phyloP scores from a whole-genome alignment of 2,329 filamentous ascomycete species.

The Ilyonectria destructans region DNA sequence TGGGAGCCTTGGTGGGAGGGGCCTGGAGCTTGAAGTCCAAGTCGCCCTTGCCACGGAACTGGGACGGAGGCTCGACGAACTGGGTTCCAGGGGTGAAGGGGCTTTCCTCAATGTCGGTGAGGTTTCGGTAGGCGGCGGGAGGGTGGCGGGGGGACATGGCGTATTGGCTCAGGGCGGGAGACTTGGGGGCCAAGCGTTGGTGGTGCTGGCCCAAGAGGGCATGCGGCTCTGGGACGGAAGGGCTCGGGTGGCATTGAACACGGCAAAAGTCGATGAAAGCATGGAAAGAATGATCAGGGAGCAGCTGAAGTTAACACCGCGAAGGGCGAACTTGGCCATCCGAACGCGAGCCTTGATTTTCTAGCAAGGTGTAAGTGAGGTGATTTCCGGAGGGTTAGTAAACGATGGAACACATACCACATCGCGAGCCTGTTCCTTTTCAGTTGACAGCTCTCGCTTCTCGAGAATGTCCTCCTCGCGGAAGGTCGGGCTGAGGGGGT shows the following conservation, averaged over 20 bases:
- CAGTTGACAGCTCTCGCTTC: conserved; percentile 85
- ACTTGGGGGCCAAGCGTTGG: conserved; percentile 87
- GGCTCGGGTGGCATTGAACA: conserved; percentile 90
- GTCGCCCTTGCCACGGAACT: conserved; percentile 67
- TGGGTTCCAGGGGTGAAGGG: conserved; percentile 71
- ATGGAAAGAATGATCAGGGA: conserved; percentile 95
- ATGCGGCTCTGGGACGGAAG: conserved; percentile 85
- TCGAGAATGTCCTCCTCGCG: conserved; percentile 89
- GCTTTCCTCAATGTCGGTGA: conserved; percentile 63
- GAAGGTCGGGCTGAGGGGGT: conserved; percentile 93
- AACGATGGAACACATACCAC: conserved; percentile 71
- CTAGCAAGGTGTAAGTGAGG: conserved; percentile 64
- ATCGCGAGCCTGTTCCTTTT: conserved; percentile 90
- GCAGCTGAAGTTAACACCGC: conserved; percentile 97
- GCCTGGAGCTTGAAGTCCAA: conserved; percentile 89
- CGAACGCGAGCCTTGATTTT: conserved; percentile 94
- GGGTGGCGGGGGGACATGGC: conserved; percentile 76
- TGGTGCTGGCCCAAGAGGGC: conserved; percentile 86
- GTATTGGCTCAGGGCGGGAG: conserved; percentile 64
- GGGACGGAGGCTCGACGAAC: conserved; percentile 75
- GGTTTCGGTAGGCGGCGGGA: conserved; percentile 69
- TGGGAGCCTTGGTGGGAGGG: conserved; percentile 84
- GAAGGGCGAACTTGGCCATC: conserved; percentile 94
- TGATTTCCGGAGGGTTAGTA: background rate
- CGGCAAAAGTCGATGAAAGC: conserved; percentile 87